These are phyloP conservation scores for Eleusine indica DNA, from an alignment of 176 grass and related monocot genomes.

Conservation along the genomic window DNA sequence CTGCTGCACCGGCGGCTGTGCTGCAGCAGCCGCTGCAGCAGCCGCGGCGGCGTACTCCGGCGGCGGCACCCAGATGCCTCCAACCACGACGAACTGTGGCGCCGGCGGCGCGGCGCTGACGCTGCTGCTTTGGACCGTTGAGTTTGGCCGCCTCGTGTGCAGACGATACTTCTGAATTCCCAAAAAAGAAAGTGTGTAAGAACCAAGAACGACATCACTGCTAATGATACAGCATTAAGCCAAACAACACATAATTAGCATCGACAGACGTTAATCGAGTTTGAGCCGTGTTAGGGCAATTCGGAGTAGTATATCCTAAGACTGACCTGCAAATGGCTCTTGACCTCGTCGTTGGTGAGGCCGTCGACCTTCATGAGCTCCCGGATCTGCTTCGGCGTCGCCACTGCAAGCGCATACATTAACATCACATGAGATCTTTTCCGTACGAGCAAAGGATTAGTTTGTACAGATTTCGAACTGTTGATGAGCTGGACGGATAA, in stretches of 20 bases:
- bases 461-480: neutral
- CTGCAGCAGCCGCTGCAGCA: neutral
- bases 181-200: neutral
- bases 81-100: slow-evolving; percentile 60
- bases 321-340: slow-evolving; percentile 67
- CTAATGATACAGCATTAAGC: neutral
- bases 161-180: slow-evolving; percentile 63
- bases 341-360: slow-evolving; percentile 70
- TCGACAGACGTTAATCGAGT: neutral
- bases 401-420: slow-evolving; percentile 32
- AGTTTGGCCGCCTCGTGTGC: slow-evolving; percentile 59
- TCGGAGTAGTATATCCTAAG: neutral
- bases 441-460: slow-evolving; percentile 9
- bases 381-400: slow-evolving; percentile 81
- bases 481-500: slow-evolving; percentile 20
- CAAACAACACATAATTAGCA: neutral
- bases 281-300: neutral
- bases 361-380: slow-evolving; percentile 67
- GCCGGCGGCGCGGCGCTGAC: neutral
- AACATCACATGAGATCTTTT: neutral
- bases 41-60: slow-evolving; percentile 38
- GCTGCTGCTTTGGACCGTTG: slow-evolving; percentile 37
- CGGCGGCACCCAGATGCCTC: slow-evolving; percentile 57
- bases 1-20: slow-evolving; percentile 24
- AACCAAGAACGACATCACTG: neutral